Evolutionary conservation across 768 basidiomycete species (phyloP), one percentile per base, ranked within the genome.

Genomic region (Termitomyces sp.): DNA sequence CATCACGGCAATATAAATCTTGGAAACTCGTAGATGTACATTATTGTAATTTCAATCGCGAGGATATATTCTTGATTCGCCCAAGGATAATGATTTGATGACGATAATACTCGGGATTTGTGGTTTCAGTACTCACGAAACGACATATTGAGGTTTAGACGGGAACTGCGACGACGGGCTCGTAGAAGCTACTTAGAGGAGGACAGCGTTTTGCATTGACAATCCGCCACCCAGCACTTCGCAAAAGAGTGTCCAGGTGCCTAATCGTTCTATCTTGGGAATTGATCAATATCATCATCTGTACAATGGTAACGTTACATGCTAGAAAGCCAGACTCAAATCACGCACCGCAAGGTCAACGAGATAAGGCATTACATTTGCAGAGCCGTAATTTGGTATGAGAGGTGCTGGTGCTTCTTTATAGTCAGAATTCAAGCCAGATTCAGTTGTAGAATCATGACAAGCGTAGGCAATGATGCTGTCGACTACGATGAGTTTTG

Each of bases 401-500:
- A 59, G 42, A 3, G 58, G 56, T 35, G 55, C 38, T 24, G 61
- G 53, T 30, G 58, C 53, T 32, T 57, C 58, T 10, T 32, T 40
- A 32, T 54, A 40, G 0, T 40, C 38, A 10, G n/a, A 38, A 22
- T 44, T 44, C 13, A 56, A 24, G 18, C 33, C 38, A 13, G 36
- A 47, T 14, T 53, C 53, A 24, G 36, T 26, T 26, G 26, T 26
- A 4, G 26, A 26, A 26, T 26, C 26, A 26, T 26, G 26, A 26
- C 26, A 26, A 7, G 69, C 66, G 33, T 67, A 68, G 4, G 70
- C 65, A 14, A 75, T 52, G 33, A 77, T 63, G 48, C 58, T 66
- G 50, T 80, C 78, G 30, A 76, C 57, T 10, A 79, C 28, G 53
- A 80, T 50, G 2, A 79, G 69, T 35, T 66, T 70, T 9, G 76